Conservation (phyloP, 2,329 filamentous ascomycete species). For the Fusarium xylarioides region DNA sequence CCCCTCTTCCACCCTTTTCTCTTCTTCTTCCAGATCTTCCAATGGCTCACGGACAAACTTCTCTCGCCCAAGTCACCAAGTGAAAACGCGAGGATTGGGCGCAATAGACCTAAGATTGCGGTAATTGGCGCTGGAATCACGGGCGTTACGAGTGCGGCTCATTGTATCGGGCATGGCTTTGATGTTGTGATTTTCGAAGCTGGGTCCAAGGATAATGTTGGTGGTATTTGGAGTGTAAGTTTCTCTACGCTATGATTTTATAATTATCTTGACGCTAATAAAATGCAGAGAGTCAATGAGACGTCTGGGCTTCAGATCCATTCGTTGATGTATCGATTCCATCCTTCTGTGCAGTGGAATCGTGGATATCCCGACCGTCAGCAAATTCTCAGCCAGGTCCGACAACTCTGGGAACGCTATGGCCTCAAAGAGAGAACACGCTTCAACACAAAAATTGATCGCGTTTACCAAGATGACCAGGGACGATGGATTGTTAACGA, state of each 20-base stretch:
- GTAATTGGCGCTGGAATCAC: slow-evolving; percentile 78
- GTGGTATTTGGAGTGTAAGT: slow-evolving; percentile 82
- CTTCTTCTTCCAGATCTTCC: slow-evolving; percentile 71
- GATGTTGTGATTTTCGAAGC: slow-evolving; percentile 83
- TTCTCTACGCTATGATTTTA: not conserved
- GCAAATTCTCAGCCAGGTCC: slow-evolving; percentile 78
- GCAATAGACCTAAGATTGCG: slow-evolving; percentile 68
- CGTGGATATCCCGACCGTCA: slow-evolving; percentile 80
- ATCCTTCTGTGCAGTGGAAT: slow-evolving; percentile 79
- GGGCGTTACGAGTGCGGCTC: slow-evolving; percentile 79
- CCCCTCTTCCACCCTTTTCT: slow-evolving; percentile 63
- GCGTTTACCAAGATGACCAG: slow-evolving; percentile 72
- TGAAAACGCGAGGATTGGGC: slow-evolving; percentile 61
- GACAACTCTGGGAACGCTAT: slow-evolving; percentile 78
- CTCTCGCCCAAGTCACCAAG: slow-evolving; percentile 76
- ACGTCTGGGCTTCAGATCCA: slow-evolving; percentile 86
- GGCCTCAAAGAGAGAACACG: slow-evolving; percentile 74
- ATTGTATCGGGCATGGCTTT: slow-evolving; percentile 87
- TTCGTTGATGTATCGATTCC: slow-evolving; percentile 87
- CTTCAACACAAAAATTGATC: slow-evolving; percentile 76
- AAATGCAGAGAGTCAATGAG: slow-evolving; percentile 74
- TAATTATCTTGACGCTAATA: not conserved
- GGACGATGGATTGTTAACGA: slow-evolving; percentile 84
- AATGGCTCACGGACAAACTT: slow-evolving; percentile 70
- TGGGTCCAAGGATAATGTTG: slow-evolving; percentile 70